Evolutionary conservation across 805 yeast species (phyloP).

Genomic region (Candida berthetii): DNA sequence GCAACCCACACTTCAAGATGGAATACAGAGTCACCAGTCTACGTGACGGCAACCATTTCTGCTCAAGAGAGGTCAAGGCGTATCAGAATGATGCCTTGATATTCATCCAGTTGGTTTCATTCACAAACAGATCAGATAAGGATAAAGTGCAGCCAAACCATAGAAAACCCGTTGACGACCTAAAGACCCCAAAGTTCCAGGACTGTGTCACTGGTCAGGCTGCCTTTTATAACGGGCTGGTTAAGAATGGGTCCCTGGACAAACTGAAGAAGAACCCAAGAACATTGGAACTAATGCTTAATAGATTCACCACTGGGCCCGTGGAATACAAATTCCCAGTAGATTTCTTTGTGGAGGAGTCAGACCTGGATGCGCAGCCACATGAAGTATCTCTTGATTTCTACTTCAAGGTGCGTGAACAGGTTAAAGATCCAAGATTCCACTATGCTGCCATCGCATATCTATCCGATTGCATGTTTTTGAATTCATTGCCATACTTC

Average conservation of each 20-base stretch:
- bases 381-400: conserved; percentile 4
- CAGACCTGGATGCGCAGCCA: neutral
- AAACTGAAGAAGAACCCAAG: conserved; percentile 1
- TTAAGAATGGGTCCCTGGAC: neutral
- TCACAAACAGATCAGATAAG: conserved; percentile 8
- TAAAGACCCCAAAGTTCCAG: too few species aligned
- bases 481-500: conserved; percentile 46
- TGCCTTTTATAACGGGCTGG: neutral
- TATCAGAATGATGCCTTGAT: conserved; percentile 46
- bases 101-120: conserved; percentile 42
- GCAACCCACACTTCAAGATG: conserved; percentile 38
- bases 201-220: neutral
- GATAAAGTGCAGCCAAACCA: conserved; percentile 2
- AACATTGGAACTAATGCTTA: neutral
- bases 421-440: conserved; percentile 25
- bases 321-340: conserved; percentile 27
- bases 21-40: conserved; percentile 47
- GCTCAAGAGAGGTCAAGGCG: conserved; percentile 48
- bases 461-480: conserved; percentile 50
- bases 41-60: conserved; percentile 45
- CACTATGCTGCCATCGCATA: conserved; percentile 54
- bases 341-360: conserved; percentile 23
- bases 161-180: too few species aligned
- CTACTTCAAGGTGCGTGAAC: conserved; percentile 8
- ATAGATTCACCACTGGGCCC: conserved; percentile 20